phyloP scores from a whole-genome alignment of 176 grass and related monocot genomes.

The Areca catechu region DNA sequence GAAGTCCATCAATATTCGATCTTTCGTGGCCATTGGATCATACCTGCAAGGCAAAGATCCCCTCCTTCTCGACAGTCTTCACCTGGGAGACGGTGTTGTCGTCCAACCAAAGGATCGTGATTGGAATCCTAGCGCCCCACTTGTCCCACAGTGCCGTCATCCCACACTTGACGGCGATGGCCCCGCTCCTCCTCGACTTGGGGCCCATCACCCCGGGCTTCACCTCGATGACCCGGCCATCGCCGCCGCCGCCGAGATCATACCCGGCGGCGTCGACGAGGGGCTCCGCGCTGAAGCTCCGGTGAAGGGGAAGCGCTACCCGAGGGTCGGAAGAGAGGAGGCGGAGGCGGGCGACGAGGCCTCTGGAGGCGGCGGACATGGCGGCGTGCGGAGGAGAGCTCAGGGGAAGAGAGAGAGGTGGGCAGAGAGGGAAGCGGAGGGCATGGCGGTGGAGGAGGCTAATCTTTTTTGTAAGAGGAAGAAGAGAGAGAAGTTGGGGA shows the following conservation, averaged over 20 bases:
- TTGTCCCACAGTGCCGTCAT: constrained; percentile 98
- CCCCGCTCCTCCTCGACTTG: constrained; percentile 53
- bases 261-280: constrained; percentile 32
- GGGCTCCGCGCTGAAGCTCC: constrained; percentile 44
- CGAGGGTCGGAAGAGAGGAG: constrained; percentile 16
- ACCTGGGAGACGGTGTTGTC: constrained; percentile 96
- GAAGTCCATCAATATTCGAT: background rate
- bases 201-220: constrained; percentile 48
- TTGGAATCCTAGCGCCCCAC: constrained; percentile 88
- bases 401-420: background rate
- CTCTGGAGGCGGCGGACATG: constrained; percentile 81
- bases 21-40: background rate
- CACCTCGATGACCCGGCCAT: constrained; percentile 53
- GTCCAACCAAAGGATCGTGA: constrained; percentile 85
- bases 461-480: too few relatives aligned
- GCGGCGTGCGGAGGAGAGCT: background rate
- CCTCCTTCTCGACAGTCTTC: constrained; percentile 84
- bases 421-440: constrained; percentile 11
- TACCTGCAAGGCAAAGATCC: constrained; percentile 82
- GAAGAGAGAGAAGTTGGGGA: too few relatives aligned
- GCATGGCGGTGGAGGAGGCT: constrained; percentile 2
- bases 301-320: background rate
- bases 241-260: constrained; percentile 9
- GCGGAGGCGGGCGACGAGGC: constrained; percentile 55
- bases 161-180: constrained; percentile 89